A percentile compares a stretch with the other conserved stretches of the same genome.
These are phyloP conservation scores for Solanum peruvianum DNA, from an alignment of 257 asterid species.

Conservation along the genomic window DNA sequence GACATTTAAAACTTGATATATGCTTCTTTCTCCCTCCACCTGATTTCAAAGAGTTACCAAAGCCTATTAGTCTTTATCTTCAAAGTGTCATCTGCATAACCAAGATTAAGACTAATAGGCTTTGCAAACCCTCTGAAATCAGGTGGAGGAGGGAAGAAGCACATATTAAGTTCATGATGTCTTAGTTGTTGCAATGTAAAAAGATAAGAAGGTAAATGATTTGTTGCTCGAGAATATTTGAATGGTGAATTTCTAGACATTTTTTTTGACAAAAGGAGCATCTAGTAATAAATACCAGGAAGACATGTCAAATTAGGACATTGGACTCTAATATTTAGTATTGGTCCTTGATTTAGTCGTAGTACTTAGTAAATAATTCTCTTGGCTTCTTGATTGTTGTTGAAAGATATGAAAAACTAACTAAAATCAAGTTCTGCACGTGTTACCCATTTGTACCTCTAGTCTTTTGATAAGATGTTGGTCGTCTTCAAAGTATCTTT, in stretches of 20 bases:
- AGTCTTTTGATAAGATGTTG: not conserved
- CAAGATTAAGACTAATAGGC: not conserved
- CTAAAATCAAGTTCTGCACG: not conserved
- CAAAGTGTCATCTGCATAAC: not conserved
- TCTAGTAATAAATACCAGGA: not conserved
- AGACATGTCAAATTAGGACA: not conserved
- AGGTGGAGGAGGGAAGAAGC: too few relatives aligned
- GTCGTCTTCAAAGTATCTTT: too few relatives aligned
- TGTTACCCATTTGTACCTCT: not conserved
- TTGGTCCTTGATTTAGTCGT: not conserved
- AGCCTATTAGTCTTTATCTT: slow-evolving; percentile 2
- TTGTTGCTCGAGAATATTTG: not conserved
- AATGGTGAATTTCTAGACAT: not conserved
- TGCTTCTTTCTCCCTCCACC: not conserved
- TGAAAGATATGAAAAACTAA: not conserved
- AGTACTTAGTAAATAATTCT: not conserved
- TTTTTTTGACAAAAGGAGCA: not conserved
- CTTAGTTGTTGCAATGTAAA: not conserved
- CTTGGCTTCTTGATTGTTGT: not conserved
- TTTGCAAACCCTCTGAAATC: not conserved
- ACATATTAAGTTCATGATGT: not conserved
- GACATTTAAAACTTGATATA: not conserved
- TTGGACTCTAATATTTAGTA: not conserved
- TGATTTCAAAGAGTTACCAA: slow-evolving; percentile 1
- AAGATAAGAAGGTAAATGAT: not conserved